Base-by-base conservation (phyloP, 2,329 filamentous ascomycete species). In the Diaporthe amygdali region DNA sequence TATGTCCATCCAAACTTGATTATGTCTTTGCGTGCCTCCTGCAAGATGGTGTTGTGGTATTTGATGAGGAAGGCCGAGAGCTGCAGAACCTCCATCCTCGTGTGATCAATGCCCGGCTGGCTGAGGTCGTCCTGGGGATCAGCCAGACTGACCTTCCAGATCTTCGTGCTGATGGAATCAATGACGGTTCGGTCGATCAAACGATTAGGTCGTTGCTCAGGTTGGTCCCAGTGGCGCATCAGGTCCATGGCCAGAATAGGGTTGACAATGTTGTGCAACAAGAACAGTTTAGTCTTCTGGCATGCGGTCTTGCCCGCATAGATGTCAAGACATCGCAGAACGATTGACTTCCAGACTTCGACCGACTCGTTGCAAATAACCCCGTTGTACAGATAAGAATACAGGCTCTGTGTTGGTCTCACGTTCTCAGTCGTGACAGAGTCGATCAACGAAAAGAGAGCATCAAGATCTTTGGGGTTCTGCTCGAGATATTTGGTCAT, bases 1-100 rank as follows among this genome's bases (percentile, higher is more conserved):
- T 97, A 98, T 22, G 95, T 97, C 96, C 96, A 99, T 3, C 95
- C 95, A 81, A 98, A 99, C 82, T 98, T 98, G 78, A 99, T 99
- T 73, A 99, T 96, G 74, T 99, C 96, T 82, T 99, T 99, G 46
- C 97, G 91, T 2, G 94, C 92, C 77, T 98, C 96, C 75, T 97
- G 93, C 1, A 99, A 89, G 68, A 95, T 93, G 39, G 90, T 89
- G 77, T 96, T 91, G 77, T 99, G 94, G 77, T 98, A 97, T 79
- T 99, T 99, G 82, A 99, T 92, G 47, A 99, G 86, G 85, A 99
- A 91, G 0, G 96, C 95, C 7, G 96, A 98, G 54, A 98, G 89
- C 80, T 99, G 97, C 55, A 99, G 88, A 12, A 98, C 89, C 79
- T 99, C 97, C 90, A 98, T 97, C 20, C 96, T 89, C 2, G 95